phyloP scores from a whole-genome alignment of 2,329 filamentous ascomycete species.

The Fusarium sp. region DNA sequence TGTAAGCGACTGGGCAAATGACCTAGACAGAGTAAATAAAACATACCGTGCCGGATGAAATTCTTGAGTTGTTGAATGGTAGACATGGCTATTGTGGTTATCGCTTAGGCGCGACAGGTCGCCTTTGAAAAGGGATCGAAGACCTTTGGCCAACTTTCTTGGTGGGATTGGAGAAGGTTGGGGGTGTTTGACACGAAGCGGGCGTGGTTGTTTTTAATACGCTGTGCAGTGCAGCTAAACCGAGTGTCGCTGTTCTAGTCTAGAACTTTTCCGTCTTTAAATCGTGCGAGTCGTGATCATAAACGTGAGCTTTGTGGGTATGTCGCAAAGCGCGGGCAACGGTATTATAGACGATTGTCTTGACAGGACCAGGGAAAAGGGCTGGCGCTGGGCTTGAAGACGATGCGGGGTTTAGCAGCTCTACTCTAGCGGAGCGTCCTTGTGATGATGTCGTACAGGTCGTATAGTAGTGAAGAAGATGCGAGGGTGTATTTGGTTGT shows the following conservation, averaged over 20 bases:
- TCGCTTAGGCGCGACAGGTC: constrained; percentile 50
- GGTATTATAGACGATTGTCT: constrained; percentile 21
- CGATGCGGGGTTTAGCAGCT: constrained; percentile 49
- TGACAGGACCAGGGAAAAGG: constrained; percentile 32
- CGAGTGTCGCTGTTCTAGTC: constrained; percentile 20
- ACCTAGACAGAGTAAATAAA: constrained; percentile 2
- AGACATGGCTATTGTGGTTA: constrained; percentile 64
- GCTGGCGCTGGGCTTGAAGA: constrained; percentile 25
- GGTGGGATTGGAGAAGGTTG: constrained; percentile 12
- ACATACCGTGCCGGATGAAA: constrained; percentile 90
- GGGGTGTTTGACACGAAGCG: constrained; percentile 3
- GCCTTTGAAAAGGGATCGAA: constrained; percentile 23
- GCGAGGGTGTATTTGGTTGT: constrained; percentile 14
- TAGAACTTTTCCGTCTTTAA: constrained; percentile 25
- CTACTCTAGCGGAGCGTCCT: constrained; percentile 40
- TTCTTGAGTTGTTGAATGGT: constrained; percentile 97
- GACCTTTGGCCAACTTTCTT: constrained; percentile 22
- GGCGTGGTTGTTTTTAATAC: constrained; percentile 2
- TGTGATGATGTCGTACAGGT: constrained; percentile 36
- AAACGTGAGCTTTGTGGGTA: constrained; percentile 30
- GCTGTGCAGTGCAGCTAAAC: constrained; percentile 13
- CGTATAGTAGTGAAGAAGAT: constrained; percentile 22
- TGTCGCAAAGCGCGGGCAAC: constrained; percentile 41
- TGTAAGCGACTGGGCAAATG: constrained; percentile 28
- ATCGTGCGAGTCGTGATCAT: constrained; percentile 41